Percentiles rank a stretch among this genome's conserved stretches.
Conservation (phyloP, 805 yeast species). For the Cyberlindnera mrakii region DNA sequence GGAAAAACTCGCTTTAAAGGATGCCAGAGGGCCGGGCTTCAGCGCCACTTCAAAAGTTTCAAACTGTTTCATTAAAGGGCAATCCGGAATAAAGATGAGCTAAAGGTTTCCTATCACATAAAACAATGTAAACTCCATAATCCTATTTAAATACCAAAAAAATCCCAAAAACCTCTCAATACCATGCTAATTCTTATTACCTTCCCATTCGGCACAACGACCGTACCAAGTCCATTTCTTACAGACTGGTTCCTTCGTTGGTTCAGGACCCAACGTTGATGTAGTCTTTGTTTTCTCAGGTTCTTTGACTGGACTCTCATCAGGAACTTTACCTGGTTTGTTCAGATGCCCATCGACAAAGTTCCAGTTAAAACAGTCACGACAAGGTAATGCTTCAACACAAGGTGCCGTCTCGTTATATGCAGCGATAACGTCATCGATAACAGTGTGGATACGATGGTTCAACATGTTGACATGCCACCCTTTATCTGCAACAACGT, state of each 20-base stretch:
- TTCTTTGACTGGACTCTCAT: neutral
- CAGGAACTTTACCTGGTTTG: constrained; percentile 1
- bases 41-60: too few species aligned
- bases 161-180: neutral
- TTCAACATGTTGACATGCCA: constrained; percentile 87
- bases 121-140: too few species aligned
- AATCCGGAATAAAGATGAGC: too few species aligned
- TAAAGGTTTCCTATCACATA: too few species aligned
- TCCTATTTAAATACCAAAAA: too few species aligned
- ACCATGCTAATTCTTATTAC: constrained; percentile 1
- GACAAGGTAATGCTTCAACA: constrained; percentile 70
- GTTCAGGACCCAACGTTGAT: constrained; percentile 5
- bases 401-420: constrained; percentile 80
- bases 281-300: neutral
- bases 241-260: constrained; percentile 23
- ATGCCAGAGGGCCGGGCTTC: too few species aligned
- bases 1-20: too few species aligned
- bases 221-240: constrained; percentile 47
- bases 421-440: constrained; percentile 65
- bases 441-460: constrained; percentile 87
- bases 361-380: constrained; percentile 88
- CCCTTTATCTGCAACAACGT: constrained; percentile 81
- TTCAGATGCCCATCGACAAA: constrained; percentile 39
- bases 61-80: too few species aligned
- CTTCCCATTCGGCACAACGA: constrained; percentile 40